Conservation (phyloP, 208 protist genomes). For the Lotmaria passim region DNA sequence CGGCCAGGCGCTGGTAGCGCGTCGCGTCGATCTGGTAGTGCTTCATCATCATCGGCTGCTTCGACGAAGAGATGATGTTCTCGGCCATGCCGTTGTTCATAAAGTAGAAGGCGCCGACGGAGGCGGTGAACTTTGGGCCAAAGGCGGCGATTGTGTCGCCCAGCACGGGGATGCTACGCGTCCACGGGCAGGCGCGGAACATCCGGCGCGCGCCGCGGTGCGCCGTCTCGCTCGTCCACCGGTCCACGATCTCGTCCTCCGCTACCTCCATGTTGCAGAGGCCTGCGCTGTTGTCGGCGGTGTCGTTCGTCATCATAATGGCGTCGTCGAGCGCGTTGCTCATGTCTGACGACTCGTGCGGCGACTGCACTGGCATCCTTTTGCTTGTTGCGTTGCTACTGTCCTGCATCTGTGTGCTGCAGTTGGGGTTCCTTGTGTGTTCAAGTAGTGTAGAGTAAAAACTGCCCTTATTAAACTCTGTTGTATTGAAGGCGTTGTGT, state of each 20-base stretch:
- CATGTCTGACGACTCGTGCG: not conserved
- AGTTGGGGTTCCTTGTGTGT: no score
- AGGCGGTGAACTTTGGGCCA: conserved; percentile 37
- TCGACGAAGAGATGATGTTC: conserved; percentile 40
- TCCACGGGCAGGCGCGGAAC: conserved; percentile 31
- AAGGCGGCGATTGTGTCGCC: conserved; percentile 40
- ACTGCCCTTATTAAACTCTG: no score
- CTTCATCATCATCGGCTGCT: conserved; percentile 45
- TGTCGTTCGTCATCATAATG: conserved; percentile 2
- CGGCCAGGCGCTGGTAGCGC: conserved; percentile 45
- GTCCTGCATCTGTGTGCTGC: no score
- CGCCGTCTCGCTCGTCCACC: conserved; percentile 19
- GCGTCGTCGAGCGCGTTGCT: conserved; percentile 11
- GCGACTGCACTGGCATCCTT: not conserved
- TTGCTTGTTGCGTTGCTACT: conserved; percentile 1
- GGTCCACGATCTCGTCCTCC: not conserved
- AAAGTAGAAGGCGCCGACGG: conserved; percentile 38
- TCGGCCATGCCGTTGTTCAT: conserved; percentile 43
- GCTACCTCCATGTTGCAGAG: not conserved
- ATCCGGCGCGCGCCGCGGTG: conserved; percentile 20
- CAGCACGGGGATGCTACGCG: conserved; percentile 33
- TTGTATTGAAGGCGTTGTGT: no score
- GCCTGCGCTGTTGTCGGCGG: not conserved
- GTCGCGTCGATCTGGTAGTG: conserved; percentile 26
- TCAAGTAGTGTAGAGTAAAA: no score